Conservation (phyloP, 371 early-diverging fungal species). For the Umbelopsis sp. region DNA sequence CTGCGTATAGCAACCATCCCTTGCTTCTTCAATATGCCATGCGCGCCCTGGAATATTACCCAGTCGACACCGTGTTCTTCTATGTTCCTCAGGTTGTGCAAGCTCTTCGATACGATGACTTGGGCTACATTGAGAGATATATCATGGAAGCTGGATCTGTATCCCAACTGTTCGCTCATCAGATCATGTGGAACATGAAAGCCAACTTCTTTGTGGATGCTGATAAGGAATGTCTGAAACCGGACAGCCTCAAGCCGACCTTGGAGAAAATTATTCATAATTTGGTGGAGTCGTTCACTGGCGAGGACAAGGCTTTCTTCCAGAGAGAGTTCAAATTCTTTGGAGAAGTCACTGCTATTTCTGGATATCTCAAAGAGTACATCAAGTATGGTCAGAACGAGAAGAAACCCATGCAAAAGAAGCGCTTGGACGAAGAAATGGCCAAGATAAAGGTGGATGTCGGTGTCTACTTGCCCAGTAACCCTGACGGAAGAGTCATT, state of each 20-base stretch:
- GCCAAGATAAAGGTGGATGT: constrained; percentile 92
- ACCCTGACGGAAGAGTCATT: constrained; percentile 94
- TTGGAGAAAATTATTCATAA: constrained; percentile 86
- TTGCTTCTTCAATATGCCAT: constrained; percentile 93
- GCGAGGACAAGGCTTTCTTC: constrained; percentile 86
- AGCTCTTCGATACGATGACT: constrained; percentile 86
- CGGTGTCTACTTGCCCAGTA: constrained; percentile 98
- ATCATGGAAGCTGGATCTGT: constrained; percentile 91
- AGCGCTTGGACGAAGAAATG: constrained; percentile 94
- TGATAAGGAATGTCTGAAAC: constrained; percentile 76
- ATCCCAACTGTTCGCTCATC: constrained; percentile 97
- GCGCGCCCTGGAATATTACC: constrained; percentile 86
- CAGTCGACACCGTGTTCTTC: constrained; percentile 95
- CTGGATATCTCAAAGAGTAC: constrained; percentile 94
- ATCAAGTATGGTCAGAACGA: constrained; percentile 93
- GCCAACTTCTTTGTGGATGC: constrained; percentile 92
- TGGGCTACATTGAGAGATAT: constrained; percentile 91
- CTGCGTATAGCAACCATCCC: constrained; percentile 73
- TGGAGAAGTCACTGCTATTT: constrained; percentile 93
- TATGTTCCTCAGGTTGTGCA: constrained; percentile 99
- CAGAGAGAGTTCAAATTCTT: constrained; percentile 97
- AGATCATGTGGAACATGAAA: constrained; percentile 99
- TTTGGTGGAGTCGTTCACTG: constrained; percentile 79
- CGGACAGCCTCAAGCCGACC: constrained; percentile 85
- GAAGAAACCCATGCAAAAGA: constrained; percentile 81